These are phyloP conservation scores for Backusella australiensis DNA, from an alignment of 192 early-diverging fungal genomes.

Conservation along the genomic window DNA sequence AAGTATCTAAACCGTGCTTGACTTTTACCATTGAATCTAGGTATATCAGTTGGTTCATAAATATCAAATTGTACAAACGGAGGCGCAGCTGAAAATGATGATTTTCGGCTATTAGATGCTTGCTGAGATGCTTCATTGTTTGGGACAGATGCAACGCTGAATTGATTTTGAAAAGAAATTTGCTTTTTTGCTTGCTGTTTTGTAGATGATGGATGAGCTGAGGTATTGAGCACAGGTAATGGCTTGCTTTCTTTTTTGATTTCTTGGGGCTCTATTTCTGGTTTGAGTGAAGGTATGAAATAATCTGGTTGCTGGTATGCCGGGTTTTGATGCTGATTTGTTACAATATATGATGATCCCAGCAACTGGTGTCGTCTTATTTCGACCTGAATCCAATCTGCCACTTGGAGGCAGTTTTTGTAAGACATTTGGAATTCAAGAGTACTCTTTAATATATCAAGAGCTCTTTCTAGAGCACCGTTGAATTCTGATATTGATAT, in stretches of 20 bases:
- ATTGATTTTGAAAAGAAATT: constrained; percentile 31
- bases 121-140: background rate
- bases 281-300: background rate
- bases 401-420: constrained; percentile 26
- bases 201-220: background rate
- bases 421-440: constrained; percentile 20
- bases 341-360: background rate
- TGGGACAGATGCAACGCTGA: constrained; percentile 8
- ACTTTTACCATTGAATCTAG: constrained; percentile 1
- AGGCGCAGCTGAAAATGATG: constrained; percentile 21
- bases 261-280: background rate
- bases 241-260: constrained; percentile 6
- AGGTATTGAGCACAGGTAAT: background rate
- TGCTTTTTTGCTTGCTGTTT: background rate
- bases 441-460: constrained; percentile 23
- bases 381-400: constrained; percentile 36
- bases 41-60: constrained; percentile 16
- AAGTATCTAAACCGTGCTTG: constrained; percentile 38
- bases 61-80: constrained; percentile 15
- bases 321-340: background rate
- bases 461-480: constrained; percentile 16
- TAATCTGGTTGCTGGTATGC: background rate
- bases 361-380: constrained; percentile 16
- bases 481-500: constrained; percentile 17
- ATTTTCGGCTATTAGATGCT: constrained; percentile 1